phyloP scores from a whole-genome alignment of 441 rosid species.

The Adansonia grandidieri region DNA sequence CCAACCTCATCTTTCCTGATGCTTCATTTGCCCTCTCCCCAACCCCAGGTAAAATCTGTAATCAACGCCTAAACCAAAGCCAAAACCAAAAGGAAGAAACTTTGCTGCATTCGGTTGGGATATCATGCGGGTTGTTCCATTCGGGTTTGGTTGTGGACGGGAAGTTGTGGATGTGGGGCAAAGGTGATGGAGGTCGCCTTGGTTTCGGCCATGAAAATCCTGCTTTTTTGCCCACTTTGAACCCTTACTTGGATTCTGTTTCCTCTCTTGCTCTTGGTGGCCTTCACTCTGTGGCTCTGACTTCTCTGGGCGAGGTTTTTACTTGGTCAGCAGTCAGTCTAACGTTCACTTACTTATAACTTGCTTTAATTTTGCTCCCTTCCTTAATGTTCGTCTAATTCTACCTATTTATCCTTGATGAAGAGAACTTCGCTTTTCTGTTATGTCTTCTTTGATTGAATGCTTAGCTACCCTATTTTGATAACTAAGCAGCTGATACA shows the following conservation, averaged over 20 bases:
- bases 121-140: slow-evolving; percentile 85
- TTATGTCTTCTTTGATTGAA: slow-evolving; percentile 10
- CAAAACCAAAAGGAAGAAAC: slow-evolving; percentile 15
- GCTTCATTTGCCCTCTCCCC: slow-evolving; percentile 55
- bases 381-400: slow-evolving; percentile 2
- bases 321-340: slow-evolving; percentile 61
- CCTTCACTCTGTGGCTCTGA: slow-evolving; percentile 78
- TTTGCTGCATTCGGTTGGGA: slow-evolving; percentile 48
- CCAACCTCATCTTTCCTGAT: slow-evolving; percentile 52
- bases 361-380: not conserved
- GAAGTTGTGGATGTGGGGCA: slow-evolving; percentile 85
- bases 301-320: slow-evolving; percentile 66
- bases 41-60: slow-evolving; percentile 54
- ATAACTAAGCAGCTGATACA: not conserved
- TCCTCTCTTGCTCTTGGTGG: slow-evolving; percentile 75
- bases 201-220: slow-evolving; percentile 87
- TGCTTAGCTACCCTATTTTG: not conserved
- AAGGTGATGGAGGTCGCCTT: slow-evolving; percentile 90
- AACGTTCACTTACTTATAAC: not conserved
- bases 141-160: slow-evolving; percentile 69
- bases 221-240: slow-evolving; percentile 67
- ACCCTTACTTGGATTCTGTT: slow-evolving; percentile 62
- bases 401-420: not conserved
- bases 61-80: slow-evolving; percentile 1
- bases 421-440: slow-evolving; percentile 1